These are phyloP conservation scores for Rhododendron henanense DNA, from an alignment of 148 eudicot genomes.

Conservation along the genomic window DNA sequence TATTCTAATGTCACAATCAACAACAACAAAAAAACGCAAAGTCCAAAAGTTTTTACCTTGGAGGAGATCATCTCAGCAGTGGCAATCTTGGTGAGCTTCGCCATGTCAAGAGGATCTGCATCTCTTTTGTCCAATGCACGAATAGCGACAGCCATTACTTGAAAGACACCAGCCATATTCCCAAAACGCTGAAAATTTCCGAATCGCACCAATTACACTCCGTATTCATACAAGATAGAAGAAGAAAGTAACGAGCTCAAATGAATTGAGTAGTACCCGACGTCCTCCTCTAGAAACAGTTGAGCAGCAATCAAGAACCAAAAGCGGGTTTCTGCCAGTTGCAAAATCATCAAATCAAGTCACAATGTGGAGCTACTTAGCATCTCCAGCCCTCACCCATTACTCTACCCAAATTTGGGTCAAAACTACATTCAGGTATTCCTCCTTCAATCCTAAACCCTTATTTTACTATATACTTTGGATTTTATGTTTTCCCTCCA, in stretches of 20 bases:
- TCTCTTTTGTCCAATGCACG: conserved; percentile 50
- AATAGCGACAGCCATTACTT: conserved; percentile 86
- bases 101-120: conserved; percentile 66
- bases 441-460: not conserved
- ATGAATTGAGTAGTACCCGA: conserved; percentile 45
- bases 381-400: not conserved
- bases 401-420: not conserved
- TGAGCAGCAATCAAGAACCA: conserved; percentile 91
- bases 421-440: not conserved
- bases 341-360: not conserved
- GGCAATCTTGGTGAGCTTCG: conserved; percentile 80
- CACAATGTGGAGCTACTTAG: not conserved
- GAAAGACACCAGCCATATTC: conserved; percentile 83
- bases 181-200: conserved; percentile 61
- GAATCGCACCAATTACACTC: not conserved
- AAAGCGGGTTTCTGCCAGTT: conserved; percentile 70
- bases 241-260: not conserved
- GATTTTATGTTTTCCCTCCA: not conserved
- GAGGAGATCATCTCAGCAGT: conserved; percentile 88
- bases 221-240: not conserved
- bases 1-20: not conserved
- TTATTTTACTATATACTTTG: not conserved
- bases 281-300: conserved; percentile 90
- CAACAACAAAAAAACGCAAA: not conserved
- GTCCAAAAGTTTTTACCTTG: conserved; percentile 43